Percentiles rank a stretch among this genome's conserved stretches.
Conservation (phyloP, 2,329 filamentous ascomycete genomes). For the Ophiostoma sp. region DNA sequence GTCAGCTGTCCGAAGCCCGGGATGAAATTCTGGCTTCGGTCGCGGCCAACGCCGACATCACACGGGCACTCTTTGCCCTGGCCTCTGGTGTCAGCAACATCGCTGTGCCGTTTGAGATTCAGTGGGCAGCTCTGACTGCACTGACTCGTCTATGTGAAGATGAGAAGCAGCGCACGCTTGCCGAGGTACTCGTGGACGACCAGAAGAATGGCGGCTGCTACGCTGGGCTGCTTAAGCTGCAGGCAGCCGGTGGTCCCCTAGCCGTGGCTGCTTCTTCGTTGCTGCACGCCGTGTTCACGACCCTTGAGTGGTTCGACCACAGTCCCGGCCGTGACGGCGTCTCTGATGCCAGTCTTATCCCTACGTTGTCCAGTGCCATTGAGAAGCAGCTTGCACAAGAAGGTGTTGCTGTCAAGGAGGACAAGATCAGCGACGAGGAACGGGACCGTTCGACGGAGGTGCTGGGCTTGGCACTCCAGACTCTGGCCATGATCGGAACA, state of each 20-base stretch:
- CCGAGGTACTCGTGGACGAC: slow-evolving; percentile 48
- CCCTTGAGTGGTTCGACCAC: slow-evolving; percentile 49
- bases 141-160: slow-evolving; percentile 57
- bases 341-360: slow-evolving; percentile 48
- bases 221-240: slow-evolving; percentile 45
- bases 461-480: slow-evolving; percentile 53
- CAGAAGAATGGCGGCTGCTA: slow-evolving; percentile 41
- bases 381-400: slow-evolving; percentile 28
- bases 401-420: background rate
- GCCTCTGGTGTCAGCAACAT: slow-evolving; percentile 32
- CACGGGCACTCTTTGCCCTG: slow-evolving; percentile 51
- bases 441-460: slow-evolving; percentile 36
- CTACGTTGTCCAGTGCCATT: slow-evolving; percentile 40
- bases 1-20: slow-evolving; percentile 52
- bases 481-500: slow-evolving; percentile 59
- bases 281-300: slow-evolving; percentile 57
- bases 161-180: slow-evolving; percentile 42
- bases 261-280: slow-evolving; percentile 55
- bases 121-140: slow-evolving; percentile 48
- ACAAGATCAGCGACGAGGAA: slow-evolving; percentile 4
- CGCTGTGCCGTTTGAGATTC: slow-evolving; percentile 38
- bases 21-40: slow-evolving; percentile 56
- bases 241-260: slow-evolving; percentile 43
- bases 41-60: slow-evolving; percentile 44
- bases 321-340: slow-evolving; percentile 44